These are phyloP conservation scores for Lipomyces starkeyi DNA, from an alignment of 805 yeast species.

Conservation along the genomic window DNA sequence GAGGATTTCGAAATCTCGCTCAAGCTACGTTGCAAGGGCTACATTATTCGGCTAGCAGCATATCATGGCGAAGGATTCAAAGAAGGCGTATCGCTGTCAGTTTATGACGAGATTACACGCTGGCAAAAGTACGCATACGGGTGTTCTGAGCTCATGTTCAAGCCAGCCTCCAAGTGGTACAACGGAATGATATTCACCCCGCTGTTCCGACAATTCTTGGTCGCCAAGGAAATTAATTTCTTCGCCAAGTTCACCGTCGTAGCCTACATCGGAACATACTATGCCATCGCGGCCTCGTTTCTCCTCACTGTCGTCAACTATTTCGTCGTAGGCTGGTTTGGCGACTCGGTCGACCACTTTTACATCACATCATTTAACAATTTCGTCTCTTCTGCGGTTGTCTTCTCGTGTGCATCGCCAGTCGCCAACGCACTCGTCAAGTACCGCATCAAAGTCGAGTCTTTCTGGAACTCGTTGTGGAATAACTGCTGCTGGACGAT, in stretches of 20 bases:
- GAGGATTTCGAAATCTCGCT: conserved; percentile 35
- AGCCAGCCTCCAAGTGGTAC: conserved; percentile 26
- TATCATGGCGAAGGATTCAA: conserved; percentile 28
- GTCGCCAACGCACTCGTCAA: conserved; percentile 24
- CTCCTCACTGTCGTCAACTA: conserved; percentile 26
- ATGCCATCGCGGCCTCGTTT: conserved; percentile 29
- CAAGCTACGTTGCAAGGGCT: conserved; percentile 29
- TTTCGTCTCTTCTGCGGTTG: conserved; percentile 20
- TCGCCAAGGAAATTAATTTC: conserved; percentile 23
- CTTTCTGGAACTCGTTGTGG: conserved; percentile 19
- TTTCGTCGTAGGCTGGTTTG: conserved; percentile 29
- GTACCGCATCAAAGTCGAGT: conserved; percentile 13
- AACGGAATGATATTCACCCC: conserved; percentile 24
- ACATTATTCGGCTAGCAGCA: conserved; percentile 22
- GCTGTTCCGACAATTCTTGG: conserved; percentile 25
- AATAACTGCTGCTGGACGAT: conserved; percentile 19
- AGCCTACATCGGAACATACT: conserved; percentile 34
- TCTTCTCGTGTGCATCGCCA: conserved; percentile 28
- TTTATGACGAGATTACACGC: conserved; percentile 34
- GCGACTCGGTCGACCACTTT: conserved; percentile 21
- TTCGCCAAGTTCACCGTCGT: conserved; percentile 31
- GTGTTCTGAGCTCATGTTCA: conserved; percentile 29
- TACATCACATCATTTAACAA: conserved; percentile 29
- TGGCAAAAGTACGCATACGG: conserved; percentile 36
- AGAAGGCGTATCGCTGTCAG: conserved; percentile 35